A percentile compares a stretch with the other conserved stretches of the same genome.
Conservation (phyloP, 208 protist genomes). For the Wallacemonas sp. region DNA sequence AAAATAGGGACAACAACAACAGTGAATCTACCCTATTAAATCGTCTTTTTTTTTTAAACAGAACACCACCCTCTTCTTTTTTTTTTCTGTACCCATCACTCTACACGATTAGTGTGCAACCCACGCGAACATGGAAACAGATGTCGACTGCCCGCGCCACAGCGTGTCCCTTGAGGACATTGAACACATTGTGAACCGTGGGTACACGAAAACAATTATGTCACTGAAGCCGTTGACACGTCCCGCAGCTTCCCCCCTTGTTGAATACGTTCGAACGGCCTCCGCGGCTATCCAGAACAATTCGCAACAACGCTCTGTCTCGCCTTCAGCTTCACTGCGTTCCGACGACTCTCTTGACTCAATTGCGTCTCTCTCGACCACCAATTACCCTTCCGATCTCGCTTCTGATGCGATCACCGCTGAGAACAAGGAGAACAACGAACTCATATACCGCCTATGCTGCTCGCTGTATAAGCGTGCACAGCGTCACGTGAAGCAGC, state of each 20-base stretch:
- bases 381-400: conserved; percentile 26
- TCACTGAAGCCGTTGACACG: not conserved
- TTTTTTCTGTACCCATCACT: too few species aligned
- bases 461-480: conserved; percentile 74
- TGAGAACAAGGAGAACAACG: conserved; percentile 4
- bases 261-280: conserved; percentile 46
- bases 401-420: not conserved
- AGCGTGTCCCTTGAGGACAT: conserved; percentile 20
- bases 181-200: conserved; percentile 24
- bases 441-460: conserved; percentile 76
- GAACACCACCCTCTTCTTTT: too few species aligned
- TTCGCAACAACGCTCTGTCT: conserved; percentile 15
- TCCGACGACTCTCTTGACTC: conserved; percentile 68
- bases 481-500: conserved; percentile 12
- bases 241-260: conserved; percentile 31
- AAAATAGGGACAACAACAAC: too few species aligned
- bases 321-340: conserved; percentile 32
- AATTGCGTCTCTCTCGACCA: conserved; percentile 31
- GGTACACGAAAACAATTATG: conserved; percentile 3
- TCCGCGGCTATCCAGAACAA: not conserved
- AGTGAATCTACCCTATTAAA: too few species aligned
- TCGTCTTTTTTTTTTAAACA: too few species aligned
- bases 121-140: not conserved
- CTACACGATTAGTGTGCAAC: not conserved
- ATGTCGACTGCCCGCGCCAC: conserved; percentile 9